These are phyloP conservation scores for Adenanthera pavonina DNA, from an alignment of 306 rosid species.

Conservation along the genomic window DNA sequence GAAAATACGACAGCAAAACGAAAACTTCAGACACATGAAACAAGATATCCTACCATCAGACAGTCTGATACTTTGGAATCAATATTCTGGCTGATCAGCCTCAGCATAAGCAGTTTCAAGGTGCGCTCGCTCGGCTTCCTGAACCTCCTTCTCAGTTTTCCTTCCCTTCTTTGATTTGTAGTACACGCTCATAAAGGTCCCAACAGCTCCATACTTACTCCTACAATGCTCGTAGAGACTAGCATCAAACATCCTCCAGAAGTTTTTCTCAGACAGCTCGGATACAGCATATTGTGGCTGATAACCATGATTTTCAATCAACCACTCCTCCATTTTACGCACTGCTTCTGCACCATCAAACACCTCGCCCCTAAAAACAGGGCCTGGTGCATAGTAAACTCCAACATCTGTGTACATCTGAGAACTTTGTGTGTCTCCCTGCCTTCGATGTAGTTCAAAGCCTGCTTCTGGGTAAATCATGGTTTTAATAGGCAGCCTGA, in stretches of 20 bases:
- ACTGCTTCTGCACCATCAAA: constrained; percentile 89
- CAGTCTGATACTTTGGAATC: constrained; percentile 33
- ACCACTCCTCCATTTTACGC: constrained; percentile 78
- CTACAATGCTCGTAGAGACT: constrained; percentile 77
- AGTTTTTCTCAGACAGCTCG: constrained; percentile 80
- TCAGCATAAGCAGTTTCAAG: constrained; percentile 84
- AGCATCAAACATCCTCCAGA: constrained; percentile 97
- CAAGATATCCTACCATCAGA: constrained; percentile 38
- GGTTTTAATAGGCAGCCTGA: constrained; percentile 74
- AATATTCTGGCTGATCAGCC: constrained; percentile 61
- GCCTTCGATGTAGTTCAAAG: constrained; percentile 82
- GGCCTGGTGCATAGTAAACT: constrained; percentile 93
- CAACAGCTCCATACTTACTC: constrained; percentile 86
- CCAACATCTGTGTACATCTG: constrained; percentile 98
- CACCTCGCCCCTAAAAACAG: constrained; percentile 90
- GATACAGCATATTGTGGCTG: constrained; percentile 98
- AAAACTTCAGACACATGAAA: constrained; percentile 27
- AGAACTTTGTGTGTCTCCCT: constrained; percentile 86
- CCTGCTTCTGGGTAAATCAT: constrained; percentile 90
- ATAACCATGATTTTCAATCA: constrained; percentile 86
- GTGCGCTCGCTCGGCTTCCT: constrained; percentile 92
- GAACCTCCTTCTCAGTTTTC: constrained; percentile 98
- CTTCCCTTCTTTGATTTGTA: constrained; percentile 98
- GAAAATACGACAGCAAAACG: constrained; percentile 27
- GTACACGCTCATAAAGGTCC: constrained; percentile 94